Evolutionary conservation across 2,329 filamentous ascomycete species (phyloP).

Genomic region (Clarireedia hainanense): DNA sequence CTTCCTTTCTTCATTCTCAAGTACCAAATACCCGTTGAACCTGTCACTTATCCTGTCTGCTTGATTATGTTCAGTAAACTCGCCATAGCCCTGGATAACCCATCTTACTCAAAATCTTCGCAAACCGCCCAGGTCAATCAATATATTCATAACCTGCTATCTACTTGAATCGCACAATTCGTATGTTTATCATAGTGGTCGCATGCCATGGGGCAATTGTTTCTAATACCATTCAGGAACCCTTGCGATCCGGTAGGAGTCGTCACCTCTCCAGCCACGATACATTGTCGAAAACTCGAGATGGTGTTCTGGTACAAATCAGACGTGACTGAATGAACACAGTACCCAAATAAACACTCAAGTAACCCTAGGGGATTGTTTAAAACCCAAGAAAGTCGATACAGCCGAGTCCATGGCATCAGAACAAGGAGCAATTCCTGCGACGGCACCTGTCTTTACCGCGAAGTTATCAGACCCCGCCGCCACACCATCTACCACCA

Average conservation of each 20-base stretch:
- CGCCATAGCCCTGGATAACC: conserved; percentile 3
- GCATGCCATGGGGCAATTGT: background rate
- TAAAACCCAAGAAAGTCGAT: background rate
- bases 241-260: conserved; percentile 16
- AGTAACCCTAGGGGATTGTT: background rate
- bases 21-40: background rate
- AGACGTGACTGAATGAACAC: conserved; percentile 13
- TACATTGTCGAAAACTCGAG: conserved; percentile 15
- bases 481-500: conserved; percentile 13
- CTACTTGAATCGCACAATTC: background rate
- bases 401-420: conserved; percentile 24
- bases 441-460: conserved; percentile 19
- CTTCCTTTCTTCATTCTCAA: background rate
- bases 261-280: conserved; percentile 9
- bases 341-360: background rate
- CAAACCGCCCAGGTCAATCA: background rate
- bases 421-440: conserved; percentile 21
- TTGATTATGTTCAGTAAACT: conserved; percentile 9
- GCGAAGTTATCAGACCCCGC: conserved; percentile 18
- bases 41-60: background rate
- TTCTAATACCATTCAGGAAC: conserved; percentile 11
- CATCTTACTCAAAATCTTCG: background rate
- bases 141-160: background rate
- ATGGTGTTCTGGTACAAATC: conserved; percentile 18
- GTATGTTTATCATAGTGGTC: conserved; percentile 6